Conservation (phyloP, 257 asterid genomes). For the Asclepias syriaca region DNA sequence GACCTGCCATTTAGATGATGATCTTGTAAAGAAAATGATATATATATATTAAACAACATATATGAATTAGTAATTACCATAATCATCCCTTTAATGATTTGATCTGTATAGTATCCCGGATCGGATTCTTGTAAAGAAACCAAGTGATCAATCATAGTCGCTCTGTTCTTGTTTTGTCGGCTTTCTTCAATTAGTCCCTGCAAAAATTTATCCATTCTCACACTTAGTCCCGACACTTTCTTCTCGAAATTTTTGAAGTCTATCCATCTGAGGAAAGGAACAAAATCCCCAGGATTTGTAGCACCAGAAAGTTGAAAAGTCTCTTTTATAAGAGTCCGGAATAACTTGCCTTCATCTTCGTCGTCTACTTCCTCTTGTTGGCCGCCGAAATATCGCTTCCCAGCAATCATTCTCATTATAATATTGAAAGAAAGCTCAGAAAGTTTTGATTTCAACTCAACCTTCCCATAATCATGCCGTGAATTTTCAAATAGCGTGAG, state of each 20-base stretch:
- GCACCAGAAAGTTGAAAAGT: slow-evolving; percentile 10
- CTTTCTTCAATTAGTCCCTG: slow-evolving; percentile 51
- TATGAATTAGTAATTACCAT: slow-evolving; percentile 20
- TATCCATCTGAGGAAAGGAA: slow-evolving; percentile 34
- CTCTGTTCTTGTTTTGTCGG: slow-evolving; percentile 8
- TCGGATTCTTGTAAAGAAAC: slow-evolving; percentile 50
- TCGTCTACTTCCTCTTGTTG: slow-evolving; percentile 2
- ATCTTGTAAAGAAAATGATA: not conserved
- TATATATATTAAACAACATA: too few species aligned
- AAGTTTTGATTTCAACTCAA: slow-evolving; percentile 24
- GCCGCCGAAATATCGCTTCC: slow-evolving; percentile 22
- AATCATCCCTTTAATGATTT: slow-evolving; percentile 44
- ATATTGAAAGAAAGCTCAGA: slow-evolving; percentile 26
- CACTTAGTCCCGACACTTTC: slow-evolving; percentile 20
- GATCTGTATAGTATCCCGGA: slow-evolving; percentile 49
- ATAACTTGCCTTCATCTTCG: slow-evolving; percentile 14
- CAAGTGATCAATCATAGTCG: slow-evolving; percentile 54
- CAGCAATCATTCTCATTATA: slow-evolving; percentile 33
- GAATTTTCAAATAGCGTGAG: slow-evolving; percentile 4
- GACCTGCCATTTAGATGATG: slow-evolving; percentile 3
- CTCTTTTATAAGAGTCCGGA: slow-evolving; percentile 21
- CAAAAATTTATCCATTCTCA: slow-evolving; percentile 34
- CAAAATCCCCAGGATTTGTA: slow-evolving; percentile 23
- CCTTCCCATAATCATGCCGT: slow-evolving; percentile 4
- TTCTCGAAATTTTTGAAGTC: slow-evolving; percentile 36